Evolutionary conservation across 257 asterid species (phyloP).

Genomic region (Salvia rosmarinus): DNA sequence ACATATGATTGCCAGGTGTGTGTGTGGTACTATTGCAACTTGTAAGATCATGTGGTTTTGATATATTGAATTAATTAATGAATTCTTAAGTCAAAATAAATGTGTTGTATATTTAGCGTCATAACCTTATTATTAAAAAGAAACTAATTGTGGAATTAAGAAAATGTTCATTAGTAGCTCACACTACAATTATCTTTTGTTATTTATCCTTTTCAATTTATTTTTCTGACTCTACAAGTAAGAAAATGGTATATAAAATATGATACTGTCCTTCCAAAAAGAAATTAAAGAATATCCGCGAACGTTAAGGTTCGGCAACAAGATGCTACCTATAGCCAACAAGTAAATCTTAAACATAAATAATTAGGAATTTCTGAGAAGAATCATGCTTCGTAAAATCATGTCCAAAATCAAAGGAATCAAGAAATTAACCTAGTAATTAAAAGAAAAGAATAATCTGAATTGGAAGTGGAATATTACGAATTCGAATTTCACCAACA

Average conservation of each 20-base stretch:
- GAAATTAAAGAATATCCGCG: no score
- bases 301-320: neutral
- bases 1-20: no score
- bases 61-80: no score
- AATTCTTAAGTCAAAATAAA: no score
- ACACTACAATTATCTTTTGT: neutral
- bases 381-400: conserved; percentile 23
- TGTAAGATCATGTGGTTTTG: no score
- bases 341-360: neutral
- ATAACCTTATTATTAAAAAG: neutral
- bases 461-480: no score
- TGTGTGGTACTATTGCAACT: no score
- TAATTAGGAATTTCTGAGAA: conserved; percentile 12
- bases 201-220: neutral
- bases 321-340: no score
- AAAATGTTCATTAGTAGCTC: neutral
- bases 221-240: neutral
- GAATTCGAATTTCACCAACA: neutral
- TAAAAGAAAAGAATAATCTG: neutral
- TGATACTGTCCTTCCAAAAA: neutral
- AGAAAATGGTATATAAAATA: neutral
- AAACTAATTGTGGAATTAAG: neutral
- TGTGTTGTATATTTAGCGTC: no score
- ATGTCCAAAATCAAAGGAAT: neutral
- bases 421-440: neutral